Base-by-base conservation (phyloP, 2,329 filamentous ascomycete species). In the Fusarium marasasianum region DNA sequence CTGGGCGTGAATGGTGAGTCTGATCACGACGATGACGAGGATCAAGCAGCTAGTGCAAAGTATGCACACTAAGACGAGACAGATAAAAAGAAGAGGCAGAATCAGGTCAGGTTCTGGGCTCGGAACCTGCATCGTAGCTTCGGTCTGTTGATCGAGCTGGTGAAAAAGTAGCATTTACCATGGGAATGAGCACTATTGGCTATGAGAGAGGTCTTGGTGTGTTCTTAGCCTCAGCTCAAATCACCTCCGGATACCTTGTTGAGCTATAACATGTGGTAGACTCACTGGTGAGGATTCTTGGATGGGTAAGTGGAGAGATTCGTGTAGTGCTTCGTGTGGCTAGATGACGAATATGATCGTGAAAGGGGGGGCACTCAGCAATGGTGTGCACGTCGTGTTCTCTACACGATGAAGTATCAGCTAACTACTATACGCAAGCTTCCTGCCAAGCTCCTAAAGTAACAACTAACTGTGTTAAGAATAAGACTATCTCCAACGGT, bases 401-500 rank as follows among this genome's bases (percentile, higher is more conserved):
- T 26, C 14, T 50, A 33, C 20, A 33, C 8, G 29, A 24, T n/a
- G 14, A 5, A 17, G 33, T 35, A 35, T 35, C 33, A 17, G 22
- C 15, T 24, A 33, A 9, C 31, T 13, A 33, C 31, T 33, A 33
- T 33, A 35, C 31, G n/a, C 6, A 51, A 37, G 20, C 8, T 20
- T 18, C 8, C 7, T 20, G 17, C n/a, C 5, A 35, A 37, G 17
- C 31, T 24, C 11, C 17, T 51, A 11, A 18, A 51, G 48, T 7
- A 26, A 37, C 8, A 20, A 10, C n/a, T 50, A n/a, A n/a, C 29
- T n/a, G 6, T n/a, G 6, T 48, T 48, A 0, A 18, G 22, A n/a
- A n/a, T 7, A 12, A 17, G 29, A 33, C 8, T 5, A 5, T 6
- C 4, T 24, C 6, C 12, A 18, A 15, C 11, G n/a, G 3, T 5